Percentiles rank a stretch among this genome's conserved stretches.
phyloP scores from a whole-genome alignment of 768 basidiomycete genomes.

The Tylopilus vinaceipallidus region DNA sequence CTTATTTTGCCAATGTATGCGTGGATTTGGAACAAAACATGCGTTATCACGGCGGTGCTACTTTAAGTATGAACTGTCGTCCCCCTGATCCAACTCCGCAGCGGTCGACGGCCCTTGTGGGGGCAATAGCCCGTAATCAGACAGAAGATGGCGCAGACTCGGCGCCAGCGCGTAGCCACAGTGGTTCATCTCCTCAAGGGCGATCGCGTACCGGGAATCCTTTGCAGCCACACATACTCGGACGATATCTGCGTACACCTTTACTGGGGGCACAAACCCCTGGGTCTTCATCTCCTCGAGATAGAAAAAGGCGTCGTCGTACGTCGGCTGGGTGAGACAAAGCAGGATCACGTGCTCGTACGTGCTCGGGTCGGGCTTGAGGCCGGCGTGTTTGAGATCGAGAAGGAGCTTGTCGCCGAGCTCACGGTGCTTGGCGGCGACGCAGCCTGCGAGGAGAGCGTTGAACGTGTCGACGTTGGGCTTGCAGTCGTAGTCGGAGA shows the following conservation, averaged over 20 bases:
- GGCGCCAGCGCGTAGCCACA: slow-evolving; percentile 46
- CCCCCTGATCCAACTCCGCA: background rate
- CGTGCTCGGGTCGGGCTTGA: slow-evolving; percentile 57
- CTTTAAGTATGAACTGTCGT: background rate
- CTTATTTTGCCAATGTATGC: background rate
- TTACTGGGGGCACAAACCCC: slow-evolving; percentile 48
- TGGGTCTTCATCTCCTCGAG: slow-evolving; percentile 83
- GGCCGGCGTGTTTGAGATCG: slow-evolving; percentile 58
- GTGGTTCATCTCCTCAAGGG: slow-evolving; percentile 69
- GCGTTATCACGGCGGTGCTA: background rate
- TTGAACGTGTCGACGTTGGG: slow-evolving; percentile 71
- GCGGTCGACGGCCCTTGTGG: background rate
- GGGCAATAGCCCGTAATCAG: slow-evolving; percentile 7
- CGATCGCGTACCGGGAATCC: slow-evolving; percentile 64
- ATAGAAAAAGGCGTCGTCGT: slow-evolving; percentile 88
- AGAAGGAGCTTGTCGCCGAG: slow-evolving; percentile 66
- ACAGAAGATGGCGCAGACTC: slow-evolving; percentile 34
- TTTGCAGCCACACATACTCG: slow-evolving; percentile 51
- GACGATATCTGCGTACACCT: slow-evolving; percentile 59
- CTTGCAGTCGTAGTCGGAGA: slow-evolving; percentile 49
- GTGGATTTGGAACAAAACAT: background rate
- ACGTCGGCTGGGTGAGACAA: slow-evolving; percentile 66
- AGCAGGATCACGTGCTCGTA: slow-evolving; percentile 69
- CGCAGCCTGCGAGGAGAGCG: slow-evolving; percentile 62
- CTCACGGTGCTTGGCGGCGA: slow-evolving; percentile 53